A percentile compares a stretch with the other conserved stretches of the same genome.
phyloP scores from a whole-genome alignment of 352 stramenopile genomes.

The Phytophthora colocasiae region DNA sequence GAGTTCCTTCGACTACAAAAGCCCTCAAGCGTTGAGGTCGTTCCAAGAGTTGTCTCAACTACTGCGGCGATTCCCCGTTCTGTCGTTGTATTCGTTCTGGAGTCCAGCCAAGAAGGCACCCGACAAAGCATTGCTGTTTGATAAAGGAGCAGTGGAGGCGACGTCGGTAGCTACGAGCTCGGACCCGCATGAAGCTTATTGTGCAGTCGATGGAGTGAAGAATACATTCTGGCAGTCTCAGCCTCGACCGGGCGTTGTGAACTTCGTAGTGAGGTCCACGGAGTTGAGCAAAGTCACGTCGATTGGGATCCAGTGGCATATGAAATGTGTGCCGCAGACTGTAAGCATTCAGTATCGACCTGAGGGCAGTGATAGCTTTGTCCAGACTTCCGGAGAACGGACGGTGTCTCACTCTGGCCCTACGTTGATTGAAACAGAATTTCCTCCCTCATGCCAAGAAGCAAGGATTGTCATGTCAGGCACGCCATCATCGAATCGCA shows the following conservation, averaged over 20 bases:
- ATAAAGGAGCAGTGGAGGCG: constrained; percentile 54
- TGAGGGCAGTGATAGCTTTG: constrained; percentile 45
- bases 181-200: constrained; percentile 48
- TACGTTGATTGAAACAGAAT: constrained; percentile 47
- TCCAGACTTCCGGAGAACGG: constrained; percentile 45
- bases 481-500: constrained; percentile 69
- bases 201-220: constrained; percentile 63
- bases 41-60: constrained; percentile 86
- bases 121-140: constrained; percentile 59
- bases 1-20: constrained; percentile 73
- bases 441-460: constrained; percentile 55
- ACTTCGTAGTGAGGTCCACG: constrained; percentile 52
- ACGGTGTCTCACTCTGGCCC: constrained; percentile 22
- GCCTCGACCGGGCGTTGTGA: constrained; percentile 51
- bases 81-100: constrained; percentile 89
- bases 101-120: constrained; percentile 72
- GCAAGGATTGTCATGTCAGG: constrained; percentile 73
- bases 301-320: constrained; percentile 74
- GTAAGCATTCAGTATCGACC: constrained; percentile 66
- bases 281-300: constrained; percentile 62
- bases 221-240: constrained; percentile 84
- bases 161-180: constrained; percentile 64
- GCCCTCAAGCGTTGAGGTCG: constrained; percentile 50
- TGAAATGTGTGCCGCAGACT: constrained; percentile 64
- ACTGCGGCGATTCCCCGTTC: constrained; percentile 71